Percentiles rank a stretch among this genome's conserved stretches.
phyloP scores from a whole-genome alignment of 2,329 filamentous ascomycete species.

The Rugonectria rugulosa region DNA sequence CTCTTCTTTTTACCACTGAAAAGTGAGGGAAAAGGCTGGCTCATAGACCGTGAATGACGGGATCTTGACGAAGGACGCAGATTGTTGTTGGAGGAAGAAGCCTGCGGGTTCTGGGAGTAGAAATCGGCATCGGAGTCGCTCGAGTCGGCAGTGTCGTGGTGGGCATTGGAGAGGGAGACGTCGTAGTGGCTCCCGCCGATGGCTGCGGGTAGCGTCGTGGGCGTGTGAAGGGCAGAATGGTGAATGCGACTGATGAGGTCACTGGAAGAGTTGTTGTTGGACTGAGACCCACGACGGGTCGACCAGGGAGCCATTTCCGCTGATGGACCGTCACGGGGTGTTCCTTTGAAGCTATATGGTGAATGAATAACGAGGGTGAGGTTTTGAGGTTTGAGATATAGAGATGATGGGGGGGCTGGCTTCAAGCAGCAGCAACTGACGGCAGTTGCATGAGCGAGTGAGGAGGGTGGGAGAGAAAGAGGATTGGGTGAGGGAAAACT shows the following conservation, averaged over 20 bases:
- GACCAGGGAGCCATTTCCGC: slow-evolving; percentile 45
- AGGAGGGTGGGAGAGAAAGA: neutral
- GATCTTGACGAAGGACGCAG: slow-evolving; percentile 24
- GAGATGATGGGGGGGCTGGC: no score
- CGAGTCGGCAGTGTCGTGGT: slow-evolving; percentile 47
- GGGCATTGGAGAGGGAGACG: slow-evolving; percentile 39
- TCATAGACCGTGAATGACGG: slow-evolving; percentile 67
- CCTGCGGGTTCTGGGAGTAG: slow-evolving; percentile 36
- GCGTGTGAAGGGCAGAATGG: slow-evolving; percentile 44
- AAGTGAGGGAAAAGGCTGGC: slow-evolving; percentile 79
- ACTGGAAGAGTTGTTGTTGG: slow-evolving; percentile 36
- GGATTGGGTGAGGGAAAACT: no score
- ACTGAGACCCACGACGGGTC: slow-evolving; percentile 40
- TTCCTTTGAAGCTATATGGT: slow-evolving; percentile 11
- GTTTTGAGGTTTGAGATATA: neutral
- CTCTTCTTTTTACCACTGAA: slow-evolving; percentile 69
- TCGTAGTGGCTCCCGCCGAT: slow-evolving; percentile 35
- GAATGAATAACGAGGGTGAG: slow-evolving; percentile 11
- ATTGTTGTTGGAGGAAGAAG: slow-evolving; percentile 20
- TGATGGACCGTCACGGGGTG: slow-evolving; percentile 25
- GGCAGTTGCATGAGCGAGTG: slow-evolving; percentile 6
- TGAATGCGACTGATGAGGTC: slow-evolving; percentile 49
- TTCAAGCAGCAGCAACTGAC: slow-evolving; percentile 12
- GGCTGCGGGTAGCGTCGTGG: slow-evolving; percentile 37
- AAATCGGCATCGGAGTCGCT: slow-evolving; percentile 56